Base-by-base conservation (phyloP, 1,284 basidiomycete species). In the Rhodotorula sp. region DNA sequence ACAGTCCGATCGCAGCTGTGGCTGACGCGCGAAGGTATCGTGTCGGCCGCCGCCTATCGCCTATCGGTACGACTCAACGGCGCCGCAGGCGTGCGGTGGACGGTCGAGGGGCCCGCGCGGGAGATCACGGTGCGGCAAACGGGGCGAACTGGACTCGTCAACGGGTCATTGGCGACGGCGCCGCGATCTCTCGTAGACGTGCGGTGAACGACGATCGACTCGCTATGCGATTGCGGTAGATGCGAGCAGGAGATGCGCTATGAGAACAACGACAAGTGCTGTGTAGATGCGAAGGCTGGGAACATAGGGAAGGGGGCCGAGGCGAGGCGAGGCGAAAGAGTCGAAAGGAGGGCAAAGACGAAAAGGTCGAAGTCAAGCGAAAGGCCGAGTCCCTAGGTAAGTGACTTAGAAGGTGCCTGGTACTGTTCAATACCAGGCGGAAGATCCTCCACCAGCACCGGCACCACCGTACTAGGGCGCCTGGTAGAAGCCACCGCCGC, bases 11-110 rank as follows among this genome's bases (percentile, higher is more conserved):
- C 59, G 11, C 37, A 55, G 22, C 59, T 70, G 22, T 70, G 68
- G 65, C 8, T 72, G 18, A 26, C 65, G 16, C 61, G 59, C 4
- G 9, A 59, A 16, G 70, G 70, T 0, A 20, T 16, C 1, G 52
- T 54, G 46, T 34, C 34, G 13, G 54, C 64, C 15, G 70, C 65
- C 2, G 55, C 55, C 8, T 68, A 59, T 53, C 52, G 40, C 4
- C 11, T 71, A 7, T 51, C 24, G 1, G 62, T 56, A 28, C 30
- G 34, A 7, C 2, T 7, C 6, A 34, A 18, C 0, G 52, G 8
- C 4, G 44, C 16, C 9, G 26, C 11, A 6, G 18, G 24, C 8
- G 47, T 44, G 40, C 37, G 28, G 30, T 59, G 58, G 51, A n/a
- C 13, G 37, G 11, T 18, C 4, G n/a, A 59, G 8, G 64, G 64